These are phyloP conservation scores for Nakazawaea wickerhamii DNA, from an alignment of 805 yeast species.

Conservation along the genomic window DNA sequence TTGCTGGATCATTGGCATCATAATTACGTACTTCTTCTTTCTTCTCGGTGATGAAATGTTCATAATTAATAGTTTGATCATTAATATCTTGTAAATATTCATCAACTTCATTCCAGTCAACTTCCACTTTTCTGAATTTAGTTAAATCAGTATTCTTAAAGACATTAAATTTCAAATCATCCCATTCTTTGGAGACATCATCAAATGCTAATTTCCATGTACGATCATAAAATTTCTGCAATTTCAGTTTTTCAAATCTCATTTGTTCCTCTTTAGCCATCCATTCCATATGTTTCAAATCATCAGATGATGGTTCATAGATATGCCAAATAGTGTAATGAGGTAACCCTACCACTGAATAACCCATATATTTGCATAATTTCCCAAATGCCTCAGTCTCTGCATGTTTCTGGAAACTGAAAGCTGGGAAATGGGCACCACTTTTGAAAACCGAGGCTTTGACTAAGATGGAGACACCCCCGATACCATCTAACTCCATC, in stretches of 20 bases:
- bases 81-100: conserved; percentile 26
- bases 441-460: conserved; percentile 79
- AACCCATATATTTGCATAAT: conserved; percentile 78
- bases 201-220: conserved; percentile 80
- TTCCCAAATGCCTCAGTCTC: conserved; percentile 96
- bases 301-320: conserved; percentile 90
- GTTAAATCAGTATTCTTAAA: conserved; percentile 72
- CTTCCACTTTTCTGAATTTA: conserved; percentile 40
- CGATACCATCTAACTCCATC: conserved; percentile 92
- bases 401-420: conserved; percentile 89
- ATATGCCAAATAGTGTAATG: conserved; percentile 94
- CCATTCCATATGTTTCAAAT: conserved; percentile 81
- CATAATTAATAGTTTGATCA: conserved; percentile 16
- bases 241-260: conserved; percentile 56
- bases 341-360: conserved; percentile 79
- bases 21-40: conserved; percentile 17
- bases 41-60: conserved; percentile 13
- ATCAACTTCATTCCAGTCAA: conserved; percentile 71
- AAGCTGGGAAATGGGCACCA: conserved; percentile 94
- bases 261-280: conserved; percentile 74
- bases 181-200: conserved; percentile 73
- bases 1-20: conserved; percentile 12
- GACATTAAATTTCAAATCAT: conserved; percentile 57
- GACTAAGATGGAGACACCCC: conserved; percentile 89
- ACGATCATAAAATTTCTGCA: conserved; percentile 60